Evolutionary conservation across 2,329 filamentous ascomycete species (phyloP), one percentile per base, ranked within the genome.

Genomic region (Diaporthe humulicola): DNA sequence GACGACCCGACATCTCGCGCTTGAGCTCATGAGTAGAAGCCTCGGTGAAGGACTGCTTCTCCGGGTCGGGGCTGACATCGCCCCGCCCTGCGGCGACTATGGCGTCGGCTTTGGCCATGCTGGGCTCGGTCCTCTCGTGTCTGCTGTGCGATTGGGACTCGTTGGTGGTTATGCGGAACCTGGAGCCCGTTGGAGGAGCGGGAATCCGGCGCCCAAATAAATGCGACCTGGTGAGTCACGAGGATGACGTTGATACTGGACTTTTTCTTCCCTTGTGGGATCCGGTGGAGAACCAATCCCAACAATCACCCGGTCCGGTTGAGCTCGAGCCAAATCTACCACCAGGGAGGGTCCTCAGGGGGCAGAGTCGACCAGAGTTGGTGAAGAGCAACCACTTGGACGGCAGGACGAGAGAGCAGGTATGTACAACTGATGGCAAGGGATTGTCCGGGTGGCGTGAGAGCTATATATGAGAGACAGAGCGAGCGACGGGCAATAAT

Each of bases 1-100:
- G 87, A 52, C 85, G 83, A 54, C 82, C 72, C 17, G 72, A 74
- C 72, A 76, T 71, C 4, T 73, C 74, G 12, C 74, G 73, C 69
- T 76, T 73, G 15, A 76, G 73, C 69, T 76, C 71, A 48, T 76
- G 71, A 22, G 74, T 74, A 28, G 72, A 71, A 4, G 72, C 74
- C 33, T 71, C 67, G 30, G 30, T 48, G 58, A 76, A 38, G 45
- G 74, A 74, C 57, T 76, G 67, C 69, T 76, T 76, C 69, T 76
- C 74, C 22, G 67, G 60, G 73, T 76, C 74, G 38, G 69, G 73
- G 67, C 74, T 73, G 30, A 38, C 70, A 56, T 67, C 73, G 42
- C 73, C 71, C 61, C 74, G 60, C 36, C 70, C 74, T 9, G 70
- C 64, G 71, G 61, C 54, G 25, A 60, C 61, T 50, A 70, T 73